Evolutionary conservation across 306 rosid genomes (phyloP).

Genomic region (Potentilla sterilis): DNA sequence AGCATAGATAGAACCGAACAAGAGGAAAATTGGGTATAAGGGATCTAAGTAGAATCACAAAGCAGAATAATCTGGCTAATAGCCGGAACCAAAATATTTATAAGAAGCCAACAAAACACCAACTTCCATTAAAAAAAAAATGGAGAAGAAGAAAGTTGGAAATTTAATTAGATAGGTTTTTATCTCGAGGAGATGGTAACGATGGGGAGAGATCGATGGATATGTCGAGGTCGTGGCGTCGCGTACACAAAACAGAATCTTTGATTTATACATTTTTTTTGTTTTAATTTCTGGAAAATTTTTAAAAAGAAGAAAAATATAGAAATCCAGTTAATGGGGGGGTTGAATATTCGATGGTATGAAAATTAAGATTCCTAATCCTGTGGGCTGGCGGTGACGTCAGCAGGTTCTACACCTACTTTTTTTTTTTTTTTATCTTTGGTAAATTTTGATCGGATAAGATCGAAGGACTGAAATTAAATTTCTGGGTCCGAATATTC

Average conservation of each 20-base stretch:
- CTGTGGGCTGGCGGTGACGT: slow-evolving; percentile 49
- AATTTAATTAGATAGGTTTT: not conserved
- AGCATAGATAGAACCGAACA: slow-evolving; percentile 46
- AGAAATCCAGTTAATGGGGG: no score
- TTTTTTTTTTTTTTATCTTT: not conserved
- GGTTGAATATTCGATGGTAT: slow-evolving; percentile 47
- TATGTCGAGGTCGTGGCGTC: slow-evolving; percentile 81
- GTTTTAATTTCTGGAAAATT: not conserved
- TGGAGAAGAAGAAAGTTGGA: not conserved
- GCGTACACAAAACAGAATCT: slow-evolving; percentile 64
- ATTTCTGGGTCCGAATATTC: slow-evolving; percentile 25
- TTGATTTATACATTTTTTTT: slow-evolving; percentile 27
- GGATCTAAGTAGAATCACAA: slow-evolving; percentile 71
- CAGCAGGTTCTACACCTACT: slow-evolving; percentile 1
- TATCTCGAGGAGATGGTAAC: slow-evolving; percentile 7
- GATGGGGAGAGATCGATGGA: slow-evolving; percentile 15
- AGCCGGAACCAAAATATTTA: slow-evolving; percentile 10
- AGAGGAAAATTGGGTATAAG: slow-evolving; percentile 26
- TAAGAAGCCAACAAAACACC: not conserved
- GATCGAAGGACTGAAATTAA: slow-evolving; percentile 31
- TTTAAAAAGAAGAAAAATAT: not conserved
- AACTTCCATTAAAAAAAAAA: not conserved
- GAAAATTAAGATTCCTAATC: slow-evolving; percentile 32
- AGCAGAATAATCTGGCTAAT: slow-evolving; percentile 52
- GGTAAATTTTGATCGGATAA: slow-evolving; percentile 34